Conservation (phyloP, 306 rosid genomes). For the Glycine latifolia region DNA sequence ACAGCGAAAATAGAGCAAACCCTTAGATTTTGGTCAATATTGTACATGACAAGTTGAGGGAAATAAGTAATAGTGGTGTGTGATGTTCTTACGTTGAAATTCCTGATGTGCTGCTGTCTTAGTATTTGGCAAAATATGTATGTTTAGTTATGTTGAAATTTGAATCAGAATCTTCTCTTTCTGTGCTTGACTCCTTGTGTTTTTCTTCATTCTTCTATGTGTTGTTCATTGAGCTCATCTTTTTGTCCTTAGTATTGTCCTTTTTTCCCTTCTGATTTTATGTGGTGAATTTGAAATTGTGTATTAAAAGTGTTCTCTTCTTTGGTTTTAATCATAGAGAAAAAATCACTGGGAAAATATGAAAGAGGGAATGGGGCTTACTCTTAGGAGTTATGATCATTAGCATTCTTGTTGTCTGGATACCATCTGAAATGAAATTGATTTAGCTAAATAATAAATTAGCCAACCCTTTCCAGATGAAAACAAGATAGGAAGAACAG, state of each 20-base stretch:
- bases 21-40: not conserved
- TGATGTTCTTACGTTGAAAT: not conserved
- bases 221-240: not conserved
- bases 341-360: not conserved
- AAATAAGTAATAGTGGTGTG: not conserved
- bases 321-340: not conserved
- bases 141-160: not conserved
- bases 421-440: conserved; percentile 71
- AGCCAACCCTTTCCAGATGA: conserved; percentile 24
- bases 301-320: not conserved
- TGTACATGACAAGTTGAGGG: not conserved
- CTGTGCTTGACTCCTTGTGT: not conserved
- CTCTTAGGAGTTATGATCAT: conserved; percentile 64
- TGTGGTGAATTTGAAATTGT: not conserved
- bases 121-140: not conserved
- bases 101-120: not conserved
- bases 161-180: not conserved
- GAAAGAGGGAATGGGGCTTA: not conserved
- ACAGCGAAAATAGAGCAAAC: not conserved
- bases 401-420: conserved; percentile 90
- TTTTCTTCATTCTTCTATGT: not conserved
- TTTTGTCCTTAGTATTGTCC: not conserved
- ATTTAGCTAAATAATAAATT: conserved; percentile 29
- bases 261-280: not conserved
- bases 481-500: conserved; percentile 41